Evolutionary conservation across 2,329 filamentous ascomycete genomes (phyloP), one percentile per base, ranked within the genome.

Genomic region (Metarhizium rileyi): DNA sequence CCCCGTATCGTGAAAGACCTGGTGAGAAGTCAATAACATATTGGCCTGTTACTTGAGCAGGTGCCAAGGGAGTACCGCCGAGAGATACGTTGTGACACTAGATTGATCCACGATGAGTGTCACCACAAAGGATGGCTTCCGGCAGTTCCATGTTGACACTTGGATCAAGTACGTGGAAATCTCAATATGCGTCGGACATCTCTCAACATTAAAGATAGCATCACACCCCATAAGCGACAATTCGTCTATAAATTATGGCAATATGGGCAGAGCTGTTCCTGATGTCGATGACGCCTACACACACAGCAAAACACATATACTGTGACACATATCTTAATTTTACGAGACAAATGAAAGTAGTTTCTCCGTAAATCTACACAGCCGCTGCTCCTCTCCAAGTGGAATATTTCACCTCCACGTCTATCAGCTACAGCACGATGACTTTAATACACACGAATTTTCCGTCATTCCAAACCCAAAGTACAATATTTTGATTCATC

Each of bases 341-440:
- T 61, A 56, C 64, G 63, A 61, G 58, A 67, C 61, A 66, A 60
- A 65, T 56, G 59, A 59, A 60, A 61, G 44, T 57, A 57, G n/a
- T 36, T 59, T 61, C 60, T 61, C 60, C 61, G 59, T 71, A 69
- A 65, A 52, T 71, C 69, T 73, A 71, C 69, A 71, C 59, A 61
- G 59, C 56, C 54, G 45, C 49, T 54, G 35, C 48, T 50, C 51
- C 48, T 50, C 43, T 49, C 53, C 44, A 44, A 48, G 44, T 55
- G 52, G 50, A 54, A 56, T 56, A 26, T 51, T 53, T 59, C 44
- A 44, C 50, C 50, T 50, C 46, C 35, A 50, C 45, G 35, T 54
- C 50, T 52, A 58, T 54, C 49, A 48, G 38, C 45, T 50, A 55
- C 49, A 57, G 55, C 53, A 56, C 56, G 57, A 55, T 56, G 53